Evolutionary conservation across 306 rosid species (phyloP), one percentile per base, ranked within the genome.

Genomic region (Styphnolobium japonicum): DNA sequence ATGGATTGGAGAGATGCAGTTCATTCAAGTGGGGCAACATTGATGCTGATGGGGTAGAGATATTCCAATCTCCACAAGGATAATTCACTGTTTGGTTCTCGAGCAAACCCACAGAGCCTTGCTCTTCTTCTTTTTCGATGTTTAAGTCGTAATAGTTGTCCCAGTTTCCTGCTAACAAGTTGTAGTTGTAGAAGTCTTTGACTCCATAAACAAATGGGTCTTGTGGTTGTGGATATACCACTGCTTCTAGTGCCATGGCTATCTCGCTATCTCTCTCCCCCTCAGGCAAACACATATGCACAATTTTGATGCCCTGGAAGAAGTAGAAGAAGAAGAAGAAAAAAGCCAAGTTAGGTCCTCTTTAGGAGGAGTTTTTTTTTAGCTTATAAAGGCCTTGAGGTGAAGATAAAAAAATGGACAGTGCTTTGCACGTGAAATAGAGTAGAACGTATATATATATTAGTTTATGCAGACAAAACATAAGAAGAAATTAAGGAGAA

Each of bases 241-340:
- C 89, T 21, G 99, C 92, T 16, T 96, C 98, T 0, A 96, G 86
- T 4, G 98, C 96, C 99, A 96, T 94, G 6, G 33, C 16, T 75
- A 29, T 67, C 48, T 49, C 80, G 5, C 55, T 66, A 2, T 71
- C 80, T 64, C 67, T 66, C 23, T 79, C 70, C 68, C 61, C 70
- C 11, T 77, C 75, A 2, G 81, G 16, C n/a, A 85, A 40, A 75
- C 85, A 86, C 85, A 82, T 81, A 31, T 0, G 57, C 4, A 29
- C 39, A 12, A 2, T 4, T 33, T 43, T 74, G 9, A 23, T 11
- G 69, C 27, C 12, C 48, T 34, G 5, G 18, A 70, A n/a, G 56
- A 39, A 10, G 67, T 61, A 2, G 79, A 80, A 3, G 60, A 70
- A 0, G 36, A n/a, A 2, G 25, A 58, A 9, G 49, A 48, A 39